Percentiles rank a stretch among this genome's conserved stretches.
Evolutionary conservation across 352 stramenopile genomes (phyloP).

Genomic region (Phytopythium aichiense): DNA sequence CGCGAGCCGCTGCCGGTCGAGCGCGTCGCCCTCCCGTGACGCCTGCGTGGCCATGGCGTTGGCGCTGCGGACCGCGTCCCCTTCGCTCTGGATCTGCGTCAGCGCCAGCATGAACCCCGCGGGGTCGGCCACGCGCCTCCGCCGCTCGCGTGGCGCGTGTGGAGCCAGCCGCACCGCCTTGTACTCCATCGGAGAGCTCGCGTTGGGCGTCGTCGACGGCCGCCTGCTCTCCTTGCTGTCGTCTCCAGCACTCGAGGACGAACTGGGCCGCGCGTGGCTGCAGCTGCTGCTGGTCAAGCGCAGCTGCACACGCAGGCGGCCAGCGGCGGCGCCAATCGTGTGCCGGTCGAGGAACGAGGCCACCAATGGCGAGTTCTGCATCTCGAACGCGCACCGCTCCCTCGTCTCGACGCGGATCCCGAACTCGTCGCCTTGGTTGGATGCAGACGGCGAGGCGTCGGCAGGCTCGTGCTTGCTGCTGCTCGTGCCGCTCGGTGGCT

Average conservation of each 20-base stretch:
- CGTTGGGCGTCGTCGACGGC: slow-evolving; percentile 25
- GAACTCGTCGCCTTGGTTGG: slow-evolving; percentile 15
- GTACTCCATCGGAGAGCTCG: slow-evolving; percentile 20
- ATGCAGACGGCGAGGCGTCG: not conserved
- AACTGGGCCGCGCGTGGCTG: not conserved
- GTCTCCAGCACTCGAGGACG: not conserved
- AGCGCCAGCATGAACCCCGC: slow-evolving; percentile 47
- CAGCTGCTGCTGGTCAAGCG: slow-evolving; percentile 40
- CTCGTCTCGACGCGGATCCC: slow-evolving; percentile 31
- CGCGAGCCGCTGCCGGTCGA: slow-evolving; percentile 25
- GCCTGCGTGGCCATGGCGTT: slow-evolving; percentile 45
- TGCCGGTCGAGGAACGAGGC: slow-evolving; percentile 47
- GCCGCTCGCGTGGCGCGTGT: slow-evolving; percentile 24
- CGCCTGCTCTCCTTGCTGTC: not conserved
- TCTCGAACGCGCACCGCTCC: slow-evolving; percentile 51
- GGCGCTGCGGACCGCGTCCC: slow-evolving; percentile 36
- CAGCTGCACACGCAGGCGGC: slow-evolving; percentile 46
- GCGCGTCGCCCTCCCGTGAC: slow-evolving; percentile 23
- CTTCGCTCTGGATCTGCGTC: slow-evolving; percentile 50
- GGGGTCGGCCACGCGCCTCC: slow-evolving; percentile 42
- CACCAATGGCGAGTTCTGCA: slow-evolving; percentile 68
- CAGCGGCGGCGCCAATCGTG: slow-evolving; percentile 43
- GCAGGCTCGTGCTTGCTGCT: not conserved
- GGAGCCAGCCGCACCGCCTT: slow-evolving; percentile 38
- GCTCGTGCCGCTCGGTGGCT: not conserved